Base-by-base conservation (phyloP, 2,329 filamentous ascomycete genomes). In the Davidsoniella australis region DNA sequence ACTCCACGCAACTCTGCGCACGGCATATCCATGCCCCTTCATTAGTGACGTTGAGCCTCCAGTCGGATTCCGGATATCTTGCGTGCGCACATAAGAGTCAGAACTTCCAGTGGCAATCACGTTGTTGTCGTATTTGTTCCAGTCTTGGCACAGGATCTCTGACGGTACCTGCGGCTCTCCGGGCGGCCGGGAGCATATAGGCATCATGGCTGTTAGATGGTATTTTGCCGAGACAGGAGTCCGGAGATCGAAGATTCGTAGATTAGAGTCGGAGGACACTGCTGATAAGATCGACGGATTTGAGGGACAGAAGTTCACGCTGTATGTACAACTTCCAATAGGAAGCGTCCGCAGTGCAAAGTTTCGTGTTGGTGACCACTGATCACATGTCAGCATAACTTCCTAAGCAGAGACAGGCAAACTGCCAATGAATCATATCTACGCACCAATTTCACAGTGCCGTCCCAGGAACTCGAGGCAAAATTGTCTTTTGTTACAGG, bases 41-140 rank as follows among this genome's bases (percentile, higher is more conserved):
- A 98, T 72, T 3, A 88, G 65, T 5, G 82, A 72, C 8, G 85
- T 61, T 0, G 89, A 85, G 0, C 86, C 86, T 4, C 72, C 76
- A 4, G 71, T 67, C 1, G 85, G 82, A 58, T 78, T 82, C 41
- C 91, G 74, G 42, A 95, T 80, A 63, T 98, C 91, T 59, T 96
- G 96, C 0, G 84, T 91, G 44, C 91, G 79, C 53, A 98, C 80
- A 16, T 82, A 68, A 48, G 84, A 76, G 63, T 98, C 91, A 3
- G 96, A 91, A 49, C 91, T 89, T 1, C 78, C 91, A 0, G 86
- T 86, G 0, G 91, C 91, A 49, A 98, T 69, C 23, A 95, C 71
- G 0, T 79, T 82, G 56, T 87, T 78, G 38, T 83, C 76, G 66
- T 98, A 98, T 65, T 98, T 98, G 68, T 98, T 98, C 91, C 91